Conservation (phyloP, 2,329 filamentous ascomycete species). For the Aspergillus fijiensis region DNA sequence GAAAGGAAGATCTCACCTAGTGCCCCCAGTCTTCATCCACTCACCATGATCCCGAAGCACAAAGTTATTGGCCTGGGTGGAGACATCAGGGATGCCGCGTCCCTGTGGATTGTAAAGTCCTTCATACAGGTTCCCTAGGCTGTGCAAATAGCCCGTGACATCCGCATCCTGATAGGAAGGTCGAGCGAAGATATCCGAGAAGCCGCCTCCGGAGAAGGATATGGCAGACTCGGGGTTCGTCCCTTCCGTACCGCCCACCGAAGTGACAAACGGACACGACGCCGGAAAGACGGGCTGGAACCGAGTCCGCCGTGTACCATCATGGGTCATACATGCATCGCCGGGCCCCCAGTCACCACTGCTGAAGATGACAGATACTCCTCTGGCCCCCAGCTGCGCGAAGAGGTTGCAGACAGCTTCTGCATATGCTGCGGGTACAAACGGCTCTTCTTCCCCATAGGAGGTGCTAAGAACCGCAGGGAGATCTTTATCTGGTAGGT, state of each 20-base stretch:
- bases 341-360: conserved; percentile 65
- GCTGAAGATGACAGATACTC: conserved; percentile 65
- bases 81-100: conserved; percentile 62
- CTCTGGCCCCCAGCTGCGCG: conserved; percentile 64
- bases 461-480: conserved; percentile 68
- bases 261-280: conserved; percentile 62
- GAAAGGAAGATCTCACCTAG: conserved; percentile 35
- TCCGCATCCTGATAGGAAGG: conserved; percentile 49
- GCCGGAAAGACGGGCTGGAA: conserved; percentile 58
- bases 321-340: conserved; percentile 54
- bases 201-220: conserved; percentile 54
- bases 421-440: conserved; percentile 60
- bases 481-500: conserved; percentile 53
- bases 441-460: conserved; percentile 68
- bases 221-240: conserved; percentile 54
- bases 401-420: conserved; percentile 62
- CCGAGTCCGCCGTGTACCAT: conserved; percentile 52
- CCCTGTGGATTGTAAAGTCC: conserved; percentile 54
- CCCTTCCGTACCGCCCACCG: conserved; percentile 59
- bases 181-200: conserved; percentile 50
- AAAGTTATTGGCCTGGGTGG: conserved; percentile 54
- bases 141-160: conserved; percentile 46
- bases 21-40: conserved; percentile 47
- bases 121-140: conserved; percentile 43
- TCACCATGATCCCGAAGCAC: conserved; percentile 41